Evolutionary conservation across 257 asterid genomes (phyloP).

Genomic region (Nicotiana knightiana): DNA sequence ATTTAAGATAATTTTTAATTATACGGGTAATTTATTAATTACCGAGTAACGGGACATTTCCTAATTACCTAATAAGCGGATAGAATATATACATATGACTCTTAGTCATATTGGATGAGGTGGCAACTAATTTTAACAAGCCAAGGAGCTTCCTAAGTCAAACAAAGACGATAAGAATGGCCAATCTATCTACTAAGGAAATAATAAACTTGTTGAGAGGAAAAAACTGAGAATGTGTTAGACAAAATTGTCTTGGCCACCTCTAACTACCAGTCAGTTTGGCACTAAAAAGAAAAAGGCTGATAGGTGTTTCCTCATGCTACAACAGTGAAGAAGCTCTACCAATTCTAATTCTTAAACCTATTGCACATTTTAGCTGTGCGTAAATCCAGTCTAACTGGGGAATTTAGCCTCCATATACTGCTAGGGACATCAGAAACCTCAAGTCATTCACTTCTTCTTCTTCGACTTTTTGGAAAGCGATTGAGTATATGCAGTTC

Average conservation of each 20-base stretch:
- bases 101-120: too few species aligned
- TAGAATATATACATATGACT: too few species aligned
- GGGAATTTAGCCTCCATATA: slow-evolving; percentile 2
- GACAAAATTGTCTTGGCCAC: slow-evolving; percentile 43
- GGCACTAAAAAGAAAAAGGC: slow-evolving; percentile 5
- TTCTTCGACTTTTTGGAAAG: slow-evolving; percentile 58
- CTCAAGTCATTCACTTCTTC: slow-evolving; percentile 57
- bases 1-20: too few species aligned
- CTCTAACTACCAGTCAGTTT: slow-evolving; percentile 20
- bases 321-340: slow-evolving; percentile 40
- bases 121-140: neutral
- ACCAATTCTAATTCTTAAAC: slow-evolving; percentile 17
- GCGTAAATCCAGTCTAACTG: slow-evolving; percentile 13
- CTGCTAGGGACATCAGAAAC: slow-evolving; percentile 13
- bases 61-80: too few species aligned
- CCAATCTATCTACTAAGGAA: neutral
- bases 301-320: slow-evolving; percentile 23
- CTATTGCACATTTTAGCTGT: slow-evolving; percentile 16
- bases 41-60: too few species aligned
- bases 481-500: slow-evolving; percentile 77
- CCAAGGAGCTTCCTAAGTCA: neutral
- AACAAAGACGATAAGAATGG: neutral
- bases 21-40: too few species aligned
- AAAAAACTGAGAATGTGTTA: neutral
- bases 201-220: neutral